phyloP scores from a whole-genome alignment of 306 rosid genomes.

The Glycine soja region DNA sequence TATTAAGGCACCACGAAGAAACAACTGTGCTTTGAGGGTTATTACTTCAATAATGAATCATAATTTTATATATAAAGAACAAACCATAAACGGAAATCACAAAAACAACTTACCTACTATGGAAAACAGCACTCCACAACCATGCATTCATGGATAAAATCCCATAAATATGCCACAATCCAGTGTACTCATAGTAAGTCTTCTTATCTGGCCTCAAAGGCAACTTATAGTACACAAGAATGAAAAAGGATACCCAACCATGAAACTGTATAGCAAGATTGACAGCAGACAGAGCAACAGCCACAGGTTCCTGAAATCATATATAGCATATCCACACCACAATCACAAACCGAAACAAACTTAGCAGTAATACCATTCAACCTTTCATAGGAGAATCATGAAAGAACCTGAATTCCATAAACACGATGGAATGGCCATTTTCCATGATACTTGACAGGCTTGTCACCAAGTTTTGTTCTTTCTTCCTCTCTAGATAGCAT shows the following conservation, averaged over 20 bases:
- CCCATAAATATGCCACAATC: conserved; percentile 92
- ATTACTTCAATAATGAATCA: conserved; percentile 17
- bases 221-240: conserved; percentile 89
- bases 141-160: conserved; percentile 87
- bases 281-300: conserved; percentile 88
- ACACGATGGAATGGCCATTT: conserved; percentile 94
- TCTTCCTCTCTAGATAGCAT: conserved; percentile 90
- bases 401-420: conserved; percentile 91
- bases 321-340: conserved; percentile 31
- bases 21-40: conserved; percentile 24
- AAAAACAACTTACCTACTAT: conserved; percentile 74
- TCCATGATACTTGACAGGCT: conserved; percentile 87
- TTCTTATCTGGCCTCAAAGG: conserved; percentile 72
- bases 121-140: conserved; percentile 95
- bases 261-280: conserved; percentile 97
- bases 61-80: not conserved
- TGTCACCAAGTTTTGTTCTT: conserved; percentile 74
- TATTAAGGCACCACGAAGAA: conserved; percentile 2
- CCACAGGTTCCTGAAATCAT: conserved; percentile 84
- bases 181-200: conserved; percentile 84
- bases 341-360: conserved; percentile 38
- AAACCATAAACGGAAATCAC: conserved; percentile 27
- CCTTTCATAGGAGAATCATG: conserved; percentile 29
- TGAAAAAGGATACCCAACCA: conserved; percentile 97
- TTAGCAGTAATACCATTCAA: conserved; percentile 30